Base-by-base conservation (phyloP, 2,329 filamentous ascomycete genomes). In the Aspergillus sp. region DNA sequence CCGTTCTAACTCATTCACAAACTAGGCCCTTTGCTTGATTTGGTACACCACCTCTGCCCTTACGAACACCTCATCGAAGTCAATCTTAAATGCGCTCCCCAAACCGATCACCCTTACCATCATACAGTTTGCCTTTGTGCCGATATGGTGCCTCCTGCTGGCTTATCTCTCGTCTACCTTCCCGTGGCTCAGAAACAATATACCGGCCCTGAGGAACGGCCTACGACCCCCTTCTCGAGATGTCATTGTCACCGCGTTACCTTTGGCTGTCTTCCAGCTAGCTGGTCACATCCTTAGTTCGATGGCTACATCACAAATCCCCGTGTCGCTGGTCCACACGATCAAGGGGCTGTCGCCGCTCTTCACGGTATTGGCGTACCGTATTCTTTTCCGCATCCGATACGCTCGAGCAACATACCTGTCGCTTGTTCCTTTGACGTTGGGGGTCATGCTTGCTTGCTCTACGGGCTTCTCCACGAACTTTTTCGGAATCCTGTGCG, bases 41-140 rank as follows among this genome's bases (percentile, higher is more conserved):
- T 97, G 94, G 94, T 99, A 97, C 78, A 83, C 89, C 70, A 96
- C 92, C 20, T 97, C 93, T 41, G 94, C 95, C 57, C 78, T 97
- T 62, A 97, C 94, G 57, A 99, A 97, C 71, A 97, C 94, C 2
- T 97, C 94, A 20, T 97, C 94, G 48, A 99, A 99, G 76, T 89
- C 93, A 16, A 99, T 99, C 66, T 80, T 97, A 56, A 97, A 91
- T 61, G 89, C 90, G 41, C 90, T 97, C 60, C 86, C 89, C 53
- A 94, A 91, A 73, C 93, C 93, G 1, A 88, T 94, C 29, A 97
- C 93, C 17, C 82, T 97, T 64, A 97, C 93, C 1, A 81, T 96
- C 53, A 81, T 96, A 47, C 94, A 99, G 78, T 99, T 99, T 75
- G 88, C 85, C 52, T 92, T 97, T 65, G 93, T 99, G 38, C 90